Evolutionary conservation across 1,284 basidiomycete genomes (phyloP), one percentile per base, ranked within the genome.

Genomic region (Rhodotorula sp.): DNA sequence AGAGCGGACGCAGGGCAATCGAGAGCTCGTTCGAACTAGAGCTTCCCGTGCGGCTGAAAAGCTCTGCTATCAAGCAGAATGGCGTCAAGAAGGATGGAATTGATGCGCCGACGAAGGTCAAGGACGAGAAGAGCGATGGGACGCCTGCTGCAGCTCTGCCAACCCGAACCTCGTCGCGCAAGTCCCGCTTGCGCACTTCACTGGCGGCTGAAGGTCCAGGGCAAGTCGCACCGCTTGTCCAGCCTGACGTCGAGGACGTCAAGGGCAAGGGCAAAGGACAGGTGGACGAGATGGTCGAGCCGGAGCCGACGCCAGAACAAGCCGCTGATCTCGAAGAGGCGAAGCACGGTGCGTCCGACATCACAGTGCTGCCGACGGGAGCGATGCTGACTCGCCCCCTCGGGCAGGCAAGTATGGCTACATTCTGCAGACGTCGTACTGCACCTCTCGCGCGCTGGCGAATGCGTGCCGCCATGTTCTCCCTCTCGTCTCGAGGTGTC

Each of bases 371-470:
- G n/a, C n/a, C n/a, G n/a, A n/a, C n/a, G n/a, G n/a, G n/a, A 1
- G 30, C 30, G 19, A 5, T 3, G 10, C 53, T 24, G 19, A 24
- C 53, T 10, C 32, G 30, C 32, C 11, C 17, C 9, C 29, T 24
- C 29, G 15, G 11, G 34, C 58, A 48, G 59, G 47, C 24, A 19
- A 36, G 5, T 48, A 36, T 24, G 64, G 67, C 39, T 62, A n/a
- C 49, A 24, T 34, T 29, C n/a, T 56, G 15, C 58, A 68, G 39
- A 17, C 36, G 20, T 24, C 24, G 24, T 19, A 47, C 39, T 64
- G 53, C 62, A n/a, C 30, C 11, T 36, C 36, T n/a, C 29, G 27
- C 49, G n/a, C 22, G 13, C 29, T n/a, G 24, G 13, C 47, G 29
- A 55, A 48, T n/a, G 52, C 52, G 20, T 53, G 56, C 22, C 24